Conservation (phyloP, 2,329 filamentous ascomycete genomes). For the Achaetomium macrosporum region DNA sequence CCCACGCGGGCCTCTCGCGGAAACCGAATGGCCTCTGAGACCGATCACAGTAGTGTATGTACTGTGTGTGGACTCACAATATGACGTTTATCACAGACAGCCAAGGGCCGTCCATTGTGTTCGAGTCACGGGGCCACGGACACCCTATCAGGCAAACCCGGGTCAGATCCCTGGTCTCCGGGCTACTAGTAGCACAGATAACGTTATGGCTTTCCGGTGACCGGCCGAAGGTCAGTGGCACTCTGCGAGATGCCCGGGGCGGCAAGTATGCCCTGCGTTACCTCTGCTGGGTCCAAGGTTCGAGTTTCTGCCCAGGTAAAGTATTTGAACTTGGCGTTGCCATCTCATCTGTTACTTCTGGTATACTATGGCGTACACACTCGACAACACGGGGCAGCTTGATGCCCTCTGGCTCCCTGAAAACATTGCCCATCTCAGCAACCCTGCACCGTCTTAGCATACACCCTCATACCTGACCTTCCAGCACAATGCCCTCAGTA, state of each 20-base stretch:
- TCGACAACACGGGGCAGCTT: neutral
- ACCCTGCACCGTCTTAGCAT: neutral
- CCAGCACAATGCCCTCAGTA: conserved; percentile 22
- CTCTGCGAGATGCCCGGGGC: neutral
- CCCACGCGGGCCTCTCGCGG: neutral
- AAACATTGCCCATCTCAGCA: neutral
- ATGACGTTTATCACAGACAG: neutral
- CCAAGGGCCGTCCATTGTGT: neutral
- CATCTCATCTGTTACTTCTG: neutral
- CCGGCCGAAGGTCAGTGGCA: neutral
- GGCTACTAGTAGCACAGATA: neutral
- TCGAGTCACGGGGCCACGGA: neutral
- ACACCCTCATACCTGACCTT: neutral
- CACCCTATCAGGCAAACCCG: neutral
- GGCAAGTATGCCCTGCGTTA: neutral
- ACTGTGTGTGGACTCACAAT: neutral
- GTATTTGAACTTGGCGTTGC: neutral
- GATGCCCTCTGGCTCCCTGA: neutral
- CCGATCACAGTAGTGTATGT: neutral
- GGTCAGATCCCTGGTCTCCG: neutral
- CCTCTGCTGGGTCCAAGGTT: neutral
- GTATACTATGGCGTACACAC: conserved; percentile 3
- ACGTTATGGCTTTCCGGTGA: neutral
- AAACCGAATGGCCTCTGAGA: neutral
- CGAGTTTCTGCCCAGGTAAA: neutral